Evolutionary conservation across 352 stramenopile species (phyloP).

Genomic region (Pythium oligandrum): DNA sequence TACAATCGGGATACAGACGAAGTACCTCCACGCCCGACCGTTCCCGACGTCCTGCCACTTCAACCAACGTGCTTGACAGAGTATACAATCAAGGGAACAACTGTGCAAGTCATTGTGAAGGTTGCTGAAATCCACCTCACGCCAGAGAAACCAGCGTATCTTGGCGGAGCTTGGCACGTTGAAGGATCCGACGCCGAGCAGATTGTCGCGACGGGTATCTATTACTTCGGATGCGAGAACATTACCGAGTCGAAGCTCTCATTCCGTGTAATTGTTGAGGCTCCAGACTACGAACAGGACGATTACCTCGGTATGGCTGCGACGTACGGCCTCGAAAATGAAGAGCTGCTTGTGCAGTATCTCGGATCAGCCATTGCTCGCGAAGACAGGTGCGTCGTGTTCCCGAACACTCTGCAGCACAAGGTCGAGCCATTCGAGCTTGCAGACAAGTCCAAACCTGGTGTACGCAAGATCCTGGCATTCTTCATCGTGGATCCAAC

Average conservation of each 20-base stretch:
- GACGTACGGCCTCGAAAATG: conserved; percentile 10
- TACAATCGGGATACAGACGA: conserved; percentile 12
- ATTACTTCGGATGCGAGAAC: conserved; percentile 33
- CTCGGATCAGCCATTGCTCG: conserved; percentile 8
- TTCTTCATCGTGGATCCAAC: conserved; percentile 34
- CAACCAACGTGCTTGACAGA: neutral
- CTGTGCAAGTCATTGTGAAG: conserved; percentile 35
- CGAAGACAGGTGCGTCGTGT: conserved; percentile 21
- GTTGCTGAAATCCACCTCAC: conserved; percentile 26
- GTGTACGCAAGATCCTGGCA: conserved; percentile 32
- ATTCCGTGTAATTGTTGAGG: conserved; percentile 18
- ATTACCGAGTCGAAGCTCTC: conserved; percentile 26
- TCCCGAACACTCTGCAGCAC: conserved; percentile 29
- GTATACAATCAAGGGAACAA: conserved; percentile 9
- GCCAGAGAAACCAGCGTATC: conserved; percentile 25
- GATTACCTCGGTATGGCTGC: conserved; percentile 12
- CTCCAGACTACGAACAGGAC: conserved; percentile 16
- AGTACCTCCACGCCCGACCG: conserved; percentile 8
- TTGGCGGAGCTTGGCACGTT: conserved; percentile 23
- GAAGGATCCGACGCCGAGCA: conserved; percentile 25
- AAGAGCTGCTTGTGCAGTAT: conserved; percentile 10
- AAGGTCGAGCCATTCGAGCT: conserved; percentile 24
- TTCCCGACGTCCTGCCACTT: conserved; percentile 6
- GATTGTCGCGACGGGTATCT: conserved; percentile 28
- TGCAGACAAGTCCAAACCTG: conserved; percentile 13